These are phyloP conservation scores for Cladosporium sp. DNA, from an alignment of 2,329 filamentous ascomycete genomes.

Conservation along the genomic window DNA sequence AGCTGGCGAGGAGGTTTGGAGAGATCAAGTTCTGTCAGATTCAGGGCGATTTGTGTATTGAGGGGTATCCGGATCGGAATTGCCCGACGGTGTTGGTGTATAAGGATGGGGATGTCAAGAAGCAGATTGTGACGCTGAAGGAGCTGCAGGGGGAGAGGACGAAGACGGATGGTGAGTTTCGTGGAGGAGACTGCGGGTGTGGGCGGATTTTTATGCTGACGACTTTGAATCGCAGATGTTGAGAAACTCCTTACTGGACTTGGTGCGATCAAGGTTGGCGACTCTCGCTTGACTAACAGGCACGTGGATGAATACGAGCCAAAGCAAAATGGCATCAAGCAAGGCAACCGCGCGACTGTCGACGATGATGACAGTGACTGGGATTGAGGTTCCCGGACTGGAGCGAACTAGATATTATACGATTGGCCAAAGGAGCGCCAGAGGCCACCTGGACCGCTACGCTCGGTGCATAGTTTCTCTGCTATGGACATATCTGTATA, in stretches of 20 bases:
- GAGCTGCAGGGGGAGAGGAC: conserved; percentile 67
- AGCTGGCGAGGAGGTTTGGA: conserved; percentile 80
- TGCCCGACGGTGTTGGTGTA: conserved; percentile 94
- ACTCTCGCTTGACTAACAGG: conserved; percentile 71
- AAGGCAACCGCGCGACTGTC: conserved; percentile 45
- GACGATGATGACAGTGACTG: conserved; percentile 57
- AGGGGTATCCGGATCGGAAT: conserved; percentile 92
- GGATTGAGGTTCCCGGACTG: conserved; percentile 51
- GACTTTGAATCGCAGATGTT: conserved; percentile 55
- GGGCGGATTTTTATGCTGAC: not conserved
- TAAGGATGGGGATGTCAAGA: conserved; percentile 86
- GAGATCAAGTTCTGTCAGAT: conserved; percentile 99
- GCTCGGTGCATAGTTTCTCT: not conserved
- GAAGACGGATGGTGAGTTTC: conserved; percentile 62
- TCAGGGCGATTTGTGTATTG: conserved; percentile 86
- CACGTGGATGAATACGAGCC: conserved; percentile 60
- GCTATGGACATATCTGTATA: not conserved
- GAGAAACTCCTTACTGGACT: conserved; percentile 80
- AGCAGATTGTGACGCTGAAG: conserved; percentile 85
- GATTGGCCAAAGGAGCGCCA: not conserved
- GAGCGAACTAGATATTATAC: not conserved
- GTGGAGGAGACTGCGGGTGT: not conserved
- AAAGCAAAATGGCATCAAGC: conserved; percentile 56
- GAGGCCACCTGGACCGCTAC: not conserved
- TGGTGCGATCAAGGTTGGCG: conserved; percentile 75